phyloP scores from a whole-genome alignment of 2,329 filamentous ascomycete species.

The Penicillium vulpinum region DNA sequence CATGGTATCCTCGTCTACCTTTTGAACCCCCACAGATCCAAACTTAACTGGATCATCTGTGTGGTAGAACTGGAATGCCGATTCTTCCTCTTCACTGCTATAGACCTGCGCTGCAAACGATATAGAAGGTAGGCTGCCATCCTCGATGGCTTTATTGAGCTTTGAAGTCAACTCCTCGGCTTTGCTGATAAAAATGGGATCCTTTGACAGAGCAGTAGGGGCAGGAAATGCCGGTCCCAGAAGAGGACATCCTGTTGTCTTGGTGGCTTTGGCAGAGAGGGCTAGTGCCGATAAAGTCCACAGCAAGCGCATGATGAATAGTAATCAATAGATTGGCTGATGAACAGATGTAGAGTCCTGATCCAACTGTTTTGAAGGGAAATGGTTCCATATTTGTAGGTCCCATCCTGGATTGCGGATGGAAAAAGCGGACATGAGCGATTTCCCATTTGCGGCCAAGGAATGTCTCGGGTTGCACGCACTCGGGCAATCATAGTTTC shows the following conservation, averaged over 20 bases:
- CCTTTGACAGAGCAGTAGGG: conserved; percentile 1
- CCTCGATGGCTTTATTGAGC: conserved; percentile 1
- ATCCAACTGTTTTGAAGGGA: background rate
- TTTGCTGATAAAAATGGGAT: background rate
- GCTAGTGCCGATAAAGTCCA: background rate
- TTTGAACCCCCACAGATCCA: conserved; percentile 33
- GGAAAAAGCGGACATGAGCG: background rate
- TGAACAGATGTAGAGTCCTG: background rate
- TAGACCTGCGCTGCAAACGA: conserved; percentile 46
- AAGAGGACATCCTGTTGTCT: conserved; percentile 4
- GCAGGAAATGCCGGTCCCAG: conserved; percentile 10
- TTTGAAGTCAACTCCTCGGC: background rate
- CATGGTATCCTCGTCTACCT: conserved; percentile 44
- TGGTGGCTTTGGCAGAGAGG: background rate
- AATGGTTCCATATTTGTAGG: background rate
- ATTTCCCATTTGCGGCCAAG: background rate
- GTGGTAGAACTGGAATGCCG: conserved; percentile 30
- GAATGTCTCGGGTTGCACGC: conserved; percentile 1
- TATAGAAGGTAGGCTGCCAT: conserved; percentile 19
- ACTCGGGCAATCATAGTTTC: too few relatives aligned
- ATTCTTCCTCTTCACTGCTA: conserved; percentile 33
- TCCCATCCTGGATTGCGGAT: background rate
- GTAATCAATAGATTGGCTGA: background rate
- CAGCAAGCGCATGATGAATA: background rate
- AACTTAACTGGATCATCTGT: conserved; percentile 32